Evolutionary conservation across 75 land plant species (phyloP).

Genomic region (Sequoia sempervirens): DNA sequence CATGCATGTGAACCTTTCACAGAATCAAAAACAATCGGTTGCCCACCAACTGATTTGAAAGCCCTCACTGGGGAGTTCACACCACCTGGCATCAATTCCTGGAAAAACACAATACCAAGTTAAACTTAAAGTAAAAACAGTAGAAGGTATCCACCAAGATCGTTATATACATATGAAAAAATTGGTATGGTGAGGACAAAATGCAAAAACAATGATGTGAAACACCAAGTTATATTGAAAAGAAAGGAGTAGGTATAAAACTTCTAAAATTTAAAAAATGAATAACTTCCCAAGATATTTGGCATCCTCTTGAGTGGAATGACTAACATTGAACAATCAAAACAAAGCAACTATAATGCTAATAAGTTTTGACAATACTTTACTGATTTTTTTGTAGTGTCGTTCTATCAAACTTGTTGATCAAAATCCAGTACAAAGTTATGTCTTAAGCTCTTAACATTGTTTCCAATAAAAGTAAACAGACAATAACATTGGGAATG

Average conservation of each 20-base stretch:
- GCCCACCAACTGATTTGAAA: slow-evolving; percentile 97
- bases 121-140: not conserved
- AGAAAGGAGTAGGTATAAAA: not conserved
- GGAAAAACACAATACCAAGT: not conserved
- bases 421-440: too few relatives aligned
- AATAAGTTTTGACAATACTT: too few relatives aligned
- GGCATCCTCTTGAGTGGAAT: not conserved
- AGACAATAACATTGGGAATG: too few relatives aligned
- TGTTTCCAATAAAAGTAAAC: too few relatives aligned
- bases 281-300: not conserved
- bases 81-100: slow-evolving; percentile 99
- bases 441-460: too few relatives aligned
- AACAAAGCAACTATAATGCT: not conserved
- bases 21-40: slow-evolving; percentile 89
- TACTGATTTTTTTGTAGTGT: too few relatives aligned
- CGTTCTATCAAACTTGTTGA: too few relatives aligned
- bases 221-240: not conserved
- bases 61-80: slow-evolving; percentile 99
- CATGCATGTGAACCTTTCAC: slow-evolving; percentile 85
- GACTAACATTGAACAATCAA: not conserved
- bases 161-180: not conserved
- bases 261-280: not conserved
- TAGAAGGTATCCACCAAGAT: not conserved
- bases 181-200: not conserved
- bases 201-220: not conserved